A percentile compares a stretch with the other conserved stretches of the same genome.
phyloP scores from a whole-genome alignment of 1,139 yeast genomes.

The Debaryomyces udenii region DNA sequence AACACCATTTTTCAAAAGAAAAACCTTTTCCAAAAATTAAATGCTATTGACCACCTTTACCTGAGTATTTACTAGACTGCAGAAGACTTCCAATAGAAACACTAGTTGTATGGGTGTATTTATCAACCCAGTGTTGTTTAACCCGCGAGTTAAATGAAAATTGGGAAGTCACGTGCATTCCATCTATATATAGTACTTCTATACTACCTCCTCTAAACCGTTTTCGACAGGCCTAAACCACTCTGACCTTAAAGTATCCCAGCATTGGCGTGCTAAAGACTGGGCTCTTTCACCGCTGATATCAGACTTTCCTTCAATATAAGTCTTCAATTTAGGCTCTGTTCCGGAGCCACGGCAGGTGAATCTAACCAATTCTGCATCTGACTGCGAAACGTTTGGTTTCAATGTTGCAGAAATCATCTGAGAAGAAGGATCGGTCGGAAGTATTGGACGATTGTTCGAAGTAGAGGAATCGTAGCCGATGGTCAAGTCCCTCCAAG shows the following conservation, averaged over 20 bases:
- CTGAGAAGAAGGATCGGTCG: constrained; percentile 72
- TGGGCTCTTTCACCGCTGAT: constrained; percentile 47
- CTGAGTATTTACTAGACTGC: too few species aligned
- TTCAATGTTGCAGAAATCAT: constrained; percentile 73
- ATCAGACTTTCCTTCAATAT: constrained; percentile 73
- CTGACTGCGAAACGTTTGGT: constrained; percentile 23
- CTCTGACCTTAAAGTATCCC: constrained; percentile 57
- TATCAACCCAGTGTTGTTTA: not conserved
- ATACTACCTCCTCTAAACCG: constrained; percentile 39
- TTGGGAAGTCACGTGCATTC: constrained; percentile 8
- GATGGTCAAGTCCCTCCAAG: constrained; percentile 82
- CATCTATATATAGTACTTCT: constrained; percentile 7
- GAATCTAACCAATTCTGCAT: constrained; percentile 56
- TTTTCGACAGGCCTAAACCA: constrained; percentile 64
- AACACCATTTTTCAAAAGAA: constrained; percentile 24
- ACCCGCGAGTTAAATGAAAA: constrained; percentile 3
- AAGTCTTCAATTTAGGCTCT: constrained; percentile 91
- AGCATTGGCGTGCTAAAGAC: constrained; percentile 61
- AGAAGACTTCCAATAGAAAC: not conserved
- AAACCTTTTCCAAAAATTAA: not conserved
- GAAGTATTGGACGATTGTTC: constrained; percentile 63
- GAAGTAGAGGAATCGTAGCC: constrained; percentile 77
- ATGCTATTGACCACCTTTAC: constrained; percentile 1
- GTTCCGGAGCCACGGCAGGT: constrained; percentile 96
- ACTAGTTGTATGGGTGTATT: not conserved